phyloP scores from a whole-genome alignment of 306 rosid species.

The Cercis canadensis region DNA sequence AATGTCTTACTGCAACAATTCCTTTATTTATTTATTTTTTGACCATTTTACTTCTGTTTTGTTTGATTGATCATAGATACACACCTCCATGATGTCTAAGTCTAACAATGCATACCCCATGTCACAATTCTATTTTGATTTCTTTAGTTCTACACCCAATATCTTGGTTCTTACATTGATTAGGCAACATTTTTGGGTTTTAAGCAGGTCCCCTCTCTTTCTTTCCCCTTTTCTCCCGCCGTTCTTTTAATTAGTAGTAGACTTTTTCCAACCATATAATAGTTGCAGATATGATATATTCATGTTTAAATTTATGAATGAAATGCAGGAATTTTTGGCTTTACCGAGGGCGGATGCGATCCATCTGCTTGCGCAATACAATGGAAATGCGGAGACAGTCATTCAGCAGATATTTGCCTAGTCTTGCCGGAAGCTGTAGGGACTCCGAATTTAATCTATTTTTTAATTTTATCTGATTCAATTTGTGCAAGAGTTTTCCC shows the following conservation, averaged over 20 bases:
- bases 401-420: slow-evolving; percentile 92
- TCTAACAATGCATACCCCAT: no score
- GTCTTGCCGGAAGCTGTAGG: slow-evolving; percentile 32
- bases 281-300: not conserved
- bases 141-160: no score
- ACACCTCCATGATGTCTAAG: no score
- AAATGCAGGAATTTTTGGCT: slow-evolving; percentile 89
- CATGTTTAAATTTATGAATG: slow-evolving; percentile 18
- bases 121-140: no score
- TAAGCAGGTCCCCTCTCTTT: no score
- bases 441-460: slow-evolving; percentile 33
- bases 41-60: no score
- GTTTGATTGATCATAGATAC: no score
- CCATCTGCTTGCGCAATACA: slow-evolving; percentile 92
- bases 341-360: slow-evolving; percentile 99
- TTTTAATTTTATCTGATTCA: slow-evolving; percentile 58
- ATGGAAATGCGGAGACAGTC: slow-evolving; percentile 93
- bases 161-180: no score
- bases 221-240: not conserved
- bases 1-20: no score
- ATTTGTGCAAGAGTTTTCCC: slow-evolving; percentile 36
- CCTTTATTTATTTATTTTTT: no score
- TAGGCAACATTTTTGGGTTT: no score
- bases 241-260: not conserved
- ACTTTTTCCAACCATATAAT: not conserved